phyloP scores from a whole-genome alignment of 2,329 filamentous ascomycete genomes.

The Keithomyces neogunnii region DNA sequence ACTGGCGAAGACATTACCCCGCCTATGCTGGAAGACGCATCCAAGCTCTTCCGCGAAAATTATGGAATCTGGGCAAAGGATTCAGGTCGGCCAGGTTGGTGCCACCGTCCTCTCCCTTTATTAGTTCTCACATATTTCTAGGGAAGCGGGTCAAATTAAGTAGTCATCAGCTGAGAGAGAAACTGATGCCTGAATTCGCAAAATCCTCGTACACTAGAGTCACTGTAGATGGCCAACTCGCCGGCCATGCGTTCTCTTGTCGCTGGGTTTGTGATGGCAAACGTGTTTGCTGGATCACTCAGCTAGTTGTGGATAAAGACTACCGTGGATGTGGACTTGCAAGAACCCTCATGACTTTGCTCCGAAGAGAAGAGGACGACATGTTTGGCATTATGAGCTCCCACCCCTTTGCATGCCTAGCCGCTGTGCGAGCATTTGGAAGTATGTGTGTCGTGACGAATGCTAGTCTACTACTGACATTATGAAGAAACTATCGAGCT shows the following conservation, averaged over 20 bases:
- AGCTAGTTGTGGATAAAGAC: slow-evolving; percentile 27
- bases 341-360: not conserved
- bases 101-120: not conserved
- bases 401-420: slow-evolving; percentile 26
- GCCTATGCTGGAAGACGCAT: slow-evolving; percentile 25
- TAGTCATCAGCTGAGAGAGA: not conserved
- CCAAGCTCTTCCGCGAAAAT: slow-evolving; percentile 28
- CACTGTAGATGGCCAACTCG: slow-evolving; percentile 14
- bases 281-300: slow-evolving; percentile 30
- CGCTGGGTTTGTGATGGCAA: slow-evolving; percentile 2
- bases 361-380: slow-evolving; percentile 9
- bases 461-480: no score
- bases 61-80: slow-evolving; percentile 18
- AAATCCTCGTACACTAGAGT: slow-evolving; percentile 20
- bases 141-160: not conserved
- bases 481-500: not conserved
- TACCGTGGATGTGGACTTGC: slow-evolving; percentile 29
- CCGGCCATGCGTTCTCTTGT: not conserved
- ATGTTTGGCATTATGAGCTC: slow-evolving; percentile 31
- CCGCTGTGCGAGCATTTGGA: slow-evolving; percentile 21
- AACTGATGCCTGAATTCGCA: not conserved
- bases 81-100: not conserved
- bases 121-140: not conserved
- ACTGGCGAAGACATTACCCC: slow-evolving; percentile 17
- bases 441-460: slow-evolving; percentile 10